Evolutionary conservation across 2,329 filamentous ascomycete genomes (phyloP).

Genomic region (Penicillium sp.): DNA sequence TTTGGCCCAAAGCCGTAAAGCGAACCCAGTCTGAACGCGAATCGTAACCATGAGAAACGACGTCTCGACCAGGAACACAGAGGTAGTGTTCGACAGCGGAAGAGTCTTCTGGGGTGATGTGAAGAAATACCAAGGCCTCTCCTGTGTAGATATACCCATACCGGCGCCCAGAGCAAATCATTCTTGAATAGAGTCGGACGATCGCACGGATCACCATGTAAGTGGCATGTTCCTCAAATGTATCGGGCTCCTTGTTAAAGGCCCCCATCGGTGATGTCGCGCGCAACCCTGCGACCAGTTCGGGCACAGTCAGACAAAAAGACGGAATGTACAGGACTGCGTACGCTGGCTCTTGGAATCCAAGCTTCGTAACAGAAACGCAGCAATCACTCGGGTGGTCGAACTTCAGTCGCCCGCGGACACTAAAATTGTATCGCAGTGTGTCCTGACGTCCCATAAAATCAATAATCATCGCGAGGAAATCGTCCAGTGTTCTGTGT

Average conservation of each 20-base stretch:
- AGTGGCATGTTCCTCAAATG: conserved; percentile 26
- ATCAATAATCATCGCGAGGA: neutral
- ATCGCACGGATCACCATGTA: conserved; percentile 25
- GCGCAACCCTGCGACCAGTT: conserved; percentile 26
- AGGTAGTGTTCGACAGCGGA: conserved; percentile 25
- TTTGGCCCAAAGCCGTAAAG: neutral
- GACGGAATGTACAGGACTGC: conserved; percentile 30
- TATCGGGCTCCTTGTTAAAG: conserved; percentile 24
- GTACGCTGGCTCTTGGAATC: conserved; percentile 14
- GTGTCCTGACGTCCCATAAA: neutral
- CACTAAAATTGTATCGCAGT: neutral
- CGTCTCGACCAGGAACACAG: conserved; percentile 26
- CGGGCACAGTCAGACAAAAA: conserved; percentile 22
- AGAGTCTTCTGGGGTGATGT: conserved; percentile 23
- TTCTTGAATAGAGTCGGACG: conserved; percentile 32
- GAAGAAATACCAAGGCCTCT: conserved; percentile 32
- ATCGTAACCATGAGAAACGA: conserved; percentile 10
- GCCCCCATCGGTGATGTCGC: conserved; percentile 26
- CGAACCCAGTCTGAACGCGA: neutral
- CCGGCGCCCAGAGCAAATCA: conserved; percentile 23
- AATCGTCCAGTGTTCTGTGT: neutral
- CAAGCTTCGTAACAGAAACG: neutral
- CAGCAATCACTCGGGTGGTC: neutral
- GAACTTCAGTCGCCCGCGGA: neutral
- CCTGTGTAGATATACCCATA: conserved; percentile 31